A percentile compares a stretch with the other conserved stretches of the same genome.
phyloP scores from a whole-genome alignment of 1,284 basidiomycete genomes.

The Ceratorhiza oryzae-sativae region DNA sequence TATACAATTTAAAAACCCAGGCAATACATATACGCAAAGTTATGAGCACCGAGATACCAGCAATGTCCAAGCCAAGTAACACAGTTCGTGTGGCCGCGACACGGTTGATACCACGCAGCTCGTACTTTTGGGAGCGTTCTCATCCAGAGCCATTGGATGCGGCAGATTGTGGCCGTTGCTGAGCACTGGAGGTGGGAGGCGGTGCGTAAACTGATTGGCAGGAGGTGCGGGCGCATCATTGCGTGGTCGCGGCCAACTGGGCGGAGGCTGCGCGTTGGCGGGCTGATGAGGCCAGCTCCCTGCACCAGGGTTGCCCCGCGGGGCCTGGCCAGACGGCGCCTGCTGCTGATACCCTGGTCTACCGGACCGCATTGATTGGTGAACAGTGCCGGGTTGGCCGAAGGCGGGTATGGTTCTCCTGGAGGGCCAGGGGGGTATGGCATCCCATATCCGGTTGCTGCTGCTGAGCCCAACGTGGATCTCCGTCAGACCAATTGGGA shows the following conservation, averaged over 20 bases:
- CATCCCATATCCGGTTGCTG: slow-evolving; percentile 7
- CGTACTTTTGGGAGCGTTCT: not conserved
- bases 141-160: slow-evolving; percentile 19
- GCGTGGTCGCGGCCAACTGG: slow-evolving; percentile 22
- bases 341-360: not conserved
- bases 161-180: slow-evolving; percentile 17
- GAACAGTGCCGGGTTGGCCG: slow-evolving; percentile 10
- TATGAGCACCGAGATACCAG: slow-evolving; percentile 1
- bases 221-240: not conserved
- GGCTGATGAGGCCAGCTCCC: slow-evolving; percentile 25
- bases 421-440: slow-evolving; percentile 15
- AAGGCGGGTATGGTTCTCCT: not conserved
- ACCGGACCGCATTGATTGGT: slow-evolving; percentile 2
- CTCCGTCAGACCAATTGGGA: slow-evolving; percentile 14
- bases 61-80: slow-evolving; percentile 1
- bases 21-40: slow-evolving; percentile 28
- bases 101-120: slow-evolving; percentile 3
- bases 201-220: not conserved
- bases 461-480: slow-evolving; percentile 20
- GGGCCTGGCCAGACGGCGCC: not conserved
- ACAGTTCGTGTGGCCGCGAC: not conserved
- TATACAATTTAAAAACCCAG: slow-evolving; percentile 20
- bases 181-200: slow-evolving; percentile 9
- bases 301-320: not conserved
- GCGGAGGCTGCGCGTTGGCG: not conserved